Evolutionary conservation across 176 grass and related monocot genomes (phyloP), one percentile per base, ranked within the genome.

Genomic region (Carex scoparia): DNA sequence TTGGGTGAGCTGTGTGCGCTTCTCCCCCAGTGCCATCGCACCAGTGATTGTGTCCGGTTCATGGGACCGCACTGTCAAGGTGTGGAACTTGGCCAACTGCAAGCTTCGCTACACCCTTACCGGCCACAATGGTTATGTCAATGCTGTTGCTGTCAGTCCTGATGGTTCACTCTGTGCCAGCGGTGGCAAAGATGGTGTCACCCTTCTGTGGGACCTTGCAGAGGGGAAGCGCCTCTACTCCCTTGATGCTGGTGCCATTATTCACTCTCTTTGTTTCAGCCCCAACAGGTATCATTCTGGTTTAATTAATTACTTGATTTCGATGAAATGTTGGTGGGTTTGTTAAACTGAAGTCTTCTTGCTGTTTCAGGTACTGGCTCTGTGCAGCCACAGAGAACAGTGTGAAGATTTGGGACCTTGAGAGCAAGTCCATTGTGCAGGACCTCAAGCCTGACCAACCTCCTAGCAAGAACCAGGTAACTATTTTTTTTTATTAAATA

Each of bases 381-480:
- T 94, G 95, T 5, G 95, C 95, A 1, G 95, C 95, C 0, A 98
- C 95, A 5, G 85, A 94, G 85, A 93, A 98, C 2, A 90, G 91
- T 30, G 92, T 98, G 40, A 98, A 93, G 87, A 94, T 98, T 85
- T 98, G 95, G 95, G 95, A 98, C 54, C 95, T 98, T 27, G 95
- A 98, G 56, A 93, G 91, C 46, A 98, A 98, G 88, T 94, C 87
- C 65, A 79, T 94, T 19, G 95, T 98, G 61, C 92, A 98, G 85
- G 95, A 98, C 35, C 92, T 98, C 16, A 98, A 84, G 91, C 91
- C 91, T 9, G 95, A 98, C 4, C 49, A 85, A 3, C 60, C 82
- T 1, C 10, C 85, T 81, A 60, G 86, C 82, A 98, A 91, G 68
- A 90, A 98, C 7, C 87, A 98, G 95, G 95, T 94, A 69, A 5